phyloP scores from a whole-genome alignment of 108 stramenopile genomes.

The Fragilariopsis cylindrus region DNA sequence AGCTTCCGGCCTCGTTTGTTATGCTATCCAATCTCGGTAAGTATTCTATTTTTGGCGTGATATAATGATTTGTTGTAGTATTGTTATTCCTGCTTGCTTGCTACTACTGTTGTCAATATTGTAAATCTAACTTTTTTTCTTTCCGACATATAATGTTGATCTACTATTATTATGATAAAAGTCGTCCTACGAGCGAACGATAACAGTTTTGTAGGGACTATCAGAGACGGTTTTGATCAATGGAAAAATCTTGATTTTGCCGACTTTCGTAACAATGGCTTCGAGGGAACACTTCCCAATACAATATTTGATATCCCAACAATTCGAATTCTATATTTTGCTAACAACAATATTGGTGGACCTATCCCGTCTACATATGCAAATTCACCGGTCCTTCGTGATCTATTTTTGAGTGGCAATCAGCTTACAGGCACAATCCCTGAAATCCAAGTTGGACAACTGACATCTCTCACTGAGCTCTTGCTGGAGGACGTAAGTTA shows the following conservation, averaged over 20 bases:
- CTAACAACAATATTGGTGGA: slow-evolving; percentile 54
- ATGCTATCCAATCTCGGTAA: slow-evolving; percentile 28
- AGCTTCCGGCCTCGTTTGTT: slow-evolving; percentile 38
- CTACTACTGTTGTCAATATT: background rate
- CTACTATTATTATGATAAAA: background rate
- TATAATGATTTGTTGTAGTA: background rate
- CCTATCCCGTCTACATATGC: slow-evolving; percentile 33
- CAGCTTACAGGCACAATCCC: slow-evolving; percentile 41
- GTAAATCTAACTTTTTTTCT: slow-evolving; percentile 2
- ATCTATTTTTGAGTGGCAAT: slow-evolving; percentile 37
- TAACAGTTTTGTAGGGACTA: slow-evolving; percentile 43
- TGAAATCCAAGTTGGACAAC: slow-evolving; percentile 20
- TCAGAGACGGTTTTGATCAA: slow-evolving; percentile 39
- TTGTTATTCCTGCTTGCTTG: background rate
- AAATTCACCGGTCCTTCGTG: slow-evolving; percentile 27
- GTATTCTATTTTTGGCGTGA: slow-evolving; percentile 10
- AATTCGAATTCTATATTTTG: slow-evolving; percentile 54
- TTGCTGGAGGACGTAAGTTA: slow-evolving; percentile 23
- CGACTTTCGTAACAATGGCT: slow-evolving; percentile 38
- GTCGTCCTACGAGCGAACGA: slow-evolving; percentile 40
- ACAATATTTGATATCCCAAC: slow-evolving; percentile 44
- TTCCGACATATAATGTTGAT: slow-evolving; percentile 5
- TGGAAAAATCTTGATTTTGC: slow-evolving; percentile 34
- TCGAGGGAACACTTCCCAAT: slow-evolving; percentile 41
- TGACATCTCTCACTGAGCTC: slow-evolving; percentile 40